Conservation (phyloP, 805 yeast species). For the Sungouiella blattae region DNA sequence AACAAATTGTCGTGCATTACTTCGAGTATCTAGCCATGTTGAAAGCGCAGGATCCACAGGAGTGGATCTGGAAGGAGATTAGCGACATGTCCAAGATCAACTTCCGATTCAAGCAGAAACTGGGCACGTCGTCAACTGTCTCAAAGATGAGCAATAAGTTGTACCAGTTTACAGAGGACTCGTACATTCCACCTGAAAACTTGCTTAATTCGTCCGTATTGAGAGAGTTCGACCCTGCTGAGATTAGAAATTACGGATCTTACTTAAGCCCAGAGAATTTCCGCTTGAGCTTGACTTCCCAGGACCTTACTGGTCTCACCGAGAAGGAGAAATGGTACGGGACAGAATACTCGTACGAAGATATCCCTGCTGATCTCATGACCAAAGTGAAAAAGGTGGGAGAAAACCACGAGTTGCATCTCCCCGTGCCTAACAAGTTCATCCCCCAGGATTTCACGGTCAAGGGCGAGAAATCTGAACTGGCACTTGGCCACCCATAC, state of each 20-base stretch:
- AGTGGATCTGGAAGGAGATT: slow-evolving; percentile 80
- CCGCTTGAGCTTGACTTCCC: slow-evolving; percentile 53
- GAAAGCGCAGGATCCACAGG: slow-evolving; percentile 53
- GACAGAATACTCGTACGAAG: slow-evolving; percentile 61
- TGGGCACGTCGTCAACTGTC: slow-evolving; percentile 67
- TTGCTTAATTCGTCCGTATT: slow-evolving; percentile 56
- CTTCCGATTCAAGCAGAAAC: slow-evolving; percentile 80
- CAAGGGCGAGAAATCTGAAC: slow-evolving; percentile 31
- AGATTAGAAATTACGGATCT: slow-evolving; percentile 47
- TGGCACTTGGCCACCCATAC: slow-evolving; percentile 53
- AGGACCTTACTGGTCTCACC: slow-evolving; percentile 44
- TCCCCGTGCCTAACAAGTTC: slow-evolving; percentile 76
- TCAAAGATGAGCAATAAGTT: slow-evolving; percentile 60
- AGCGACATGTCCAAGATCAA: slow-evolving; percentile 61
- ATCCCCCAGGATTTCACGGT: slow-evolving; percentile 78
- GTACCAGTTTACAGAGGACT: slow-evolving; percentile 41
- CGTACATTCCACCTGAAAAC: slow-evolving; percentile 57
- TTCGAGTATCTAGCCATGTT: slow-evolving; percentile 77
- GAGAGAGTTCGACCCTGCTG: slow-evolving; percentile 54
- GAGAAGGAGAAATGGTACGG: slow-evolving; percentile 84
- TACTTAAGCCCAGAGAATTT: slow-evolving; percentile 58
- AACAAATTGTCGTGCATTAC: slow-evolving; percentile 51
- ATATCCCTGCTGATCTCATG: slow-evolving; percentile 40
- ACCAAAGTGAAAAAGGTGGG: slow-evolving; percentile 26
- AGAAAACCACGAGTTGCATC: slow-evolving; percentile 36